These are phyloP conservation scores for Scutellaria baicalensis DNA, from an alignment of 257 asterid genomes.

Conservation along the genomic window DNA sequence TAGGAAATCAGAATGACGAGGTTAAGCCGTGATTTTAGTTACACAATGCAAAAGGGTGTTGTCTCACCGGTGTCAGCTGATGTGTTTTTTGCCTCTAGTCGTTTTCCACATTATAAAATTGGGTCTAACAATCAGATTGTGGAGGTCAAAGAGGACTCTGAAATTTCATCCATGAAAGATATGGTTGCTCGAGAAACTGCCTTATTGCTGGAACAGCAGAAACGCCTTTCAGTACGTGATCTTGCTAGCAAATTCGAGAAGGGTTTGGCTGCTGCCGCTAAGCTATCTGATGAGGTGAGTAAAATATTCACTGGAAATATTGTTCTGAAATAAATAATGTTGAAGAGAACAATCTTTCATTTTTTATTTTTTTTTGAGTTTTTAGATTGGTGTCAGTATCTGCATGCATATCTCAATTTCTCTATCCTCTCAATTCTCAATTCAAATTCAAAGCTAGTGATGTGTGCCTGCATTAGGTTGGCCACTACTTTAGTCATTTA, in stretches of 20 bases:
- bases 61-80: conserved; percentile 74
- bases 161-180: conserved; percentile 57
- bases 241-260: conserved; percentile 86
- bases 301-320: too few relatives aligned
- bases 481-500: background rate
- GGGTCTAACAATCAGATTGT: conserved; percentile 68
- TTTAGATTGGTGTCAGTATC: background rate
- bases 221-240: conserved; percentile 84
- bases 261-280: conserved; percentile 87
- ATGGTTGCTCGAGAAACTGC: conserved; percentile 73
- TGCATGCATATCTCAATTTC: too few relatives aligned
- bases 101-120: conserved; percentile 70
- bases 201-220: conserved; percentile 73
- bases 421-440: too few relatives aligned
- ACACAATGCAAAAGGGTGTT: conserved; percentile 62
- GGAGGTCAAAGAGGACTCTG: conserved; percentile 67
- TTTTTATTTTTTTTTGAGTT: background rate
- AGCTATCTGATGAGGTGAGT: conserved; percentile 77
- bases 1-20: conserved; percentile 52
- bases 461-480: background rate
- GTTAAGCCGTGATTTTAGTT: conserved; percentile 54
- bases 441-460: too few relatives aligned
- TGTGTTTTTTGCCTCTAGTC: conserved; percentile 62
- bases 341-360: too few relatives aligned
- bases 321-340: too few relatives aligned